These are phyloP conservation scores for Heterobasidion annosum DNA, from an alignment of 1,284 basidiomycete genomes.

Conservation along the genomic window DNA sequence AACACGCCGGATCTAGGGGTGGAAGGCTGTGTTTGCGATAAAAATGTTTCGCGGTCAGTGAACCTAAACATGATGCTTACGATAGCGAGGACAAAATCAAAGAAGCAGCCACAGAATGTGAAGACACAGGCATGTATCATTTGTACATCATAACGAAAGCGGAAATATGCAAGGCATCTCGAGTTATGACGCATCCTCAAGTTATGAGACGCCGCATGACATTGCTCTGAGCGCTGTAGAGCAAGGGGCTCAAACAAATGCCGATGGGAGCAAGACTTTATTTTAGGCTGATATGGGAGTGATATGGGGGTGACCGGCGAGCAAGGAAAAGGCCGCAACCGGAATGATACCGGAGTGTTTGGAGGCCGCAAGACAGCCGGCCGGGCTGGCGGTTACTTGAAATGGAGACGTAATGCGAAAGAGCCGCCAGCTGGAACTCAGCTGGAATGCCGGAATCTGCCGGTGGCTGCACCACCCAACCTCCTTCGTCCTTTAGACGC, in stretches of 20 bases:
- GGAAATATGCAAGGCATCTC: too few relatives aligned
- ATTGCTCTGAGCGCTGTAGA: too few relatives aligned
- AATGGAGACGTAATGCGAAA: background rate
- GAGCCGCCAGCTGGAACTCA: background rate
- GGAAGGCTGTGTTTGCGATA: too few relatives aligned
- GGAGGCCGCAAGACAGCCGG: background rate
- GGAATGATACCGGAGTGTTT: background rate
- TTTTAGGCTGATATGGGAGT: background rate
- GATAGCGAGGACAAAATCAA: too few relatives aligned
- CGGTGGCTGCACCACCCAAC: background rate
- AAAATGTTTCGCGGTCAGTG: too few relatives aligned
- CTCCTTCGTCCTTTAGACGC: background rate
- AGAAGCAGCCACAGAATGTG: too few relatives aligned
- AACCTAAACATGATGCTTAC: too few relatives aligned
- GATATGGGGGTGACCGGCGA: background rate
- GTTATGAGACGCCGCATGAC: too few relatives aligned
- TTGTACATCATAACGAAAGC: too few relatives aligned
- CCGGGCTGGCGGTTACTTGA: constrained; percentile 1
- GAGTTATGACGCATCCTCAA: too few relatives aligned
- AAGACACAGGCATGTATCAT: too few relatives aligned
- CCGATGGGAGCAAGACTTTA: background rate
- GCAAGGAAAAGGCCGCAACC: background rate
- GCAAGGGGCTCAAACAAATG: background rate
- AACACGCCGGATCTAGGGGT: too few relatives aligned
- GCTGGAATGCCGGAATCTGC: background rate